Conservation (phyloP, 805 yeast genomes). For the Teunomyces pallodes region DNA sequence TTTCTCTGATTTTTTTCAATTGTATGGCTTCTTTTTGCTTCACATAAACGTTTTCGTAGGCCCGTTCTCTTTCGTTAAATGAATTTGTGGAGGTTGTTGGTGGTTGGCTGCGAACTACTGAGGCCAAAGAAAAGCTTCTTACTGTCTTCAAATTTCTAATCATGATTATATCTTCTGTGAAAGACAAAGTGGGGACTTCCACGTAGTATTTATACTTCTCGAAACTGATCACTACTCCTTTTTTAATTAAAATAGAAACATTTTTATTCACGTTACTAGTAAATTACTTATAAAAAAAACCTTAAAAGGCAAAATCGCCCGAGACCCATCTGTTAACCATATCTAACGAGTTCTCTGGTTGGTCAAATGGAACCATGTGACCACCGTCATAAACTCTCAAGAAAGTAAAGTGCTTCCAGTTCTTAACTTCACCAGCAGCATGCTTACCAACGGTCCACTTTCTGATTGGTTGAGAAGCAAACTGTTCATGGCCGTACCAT, state of each 20-base stretch:
- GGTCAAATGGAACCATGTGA: conserved; percentile 27
- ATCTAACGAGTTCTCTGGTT: conserved; percentile 20
- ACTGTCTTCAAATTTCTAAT: conserved; percentile 8
- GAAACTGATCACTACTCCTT: neutral
- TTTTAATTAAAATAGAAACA: neutral
- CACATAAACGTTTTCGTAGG: conserved; percentile 81
- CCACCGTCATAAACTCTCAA: conserved; percentile 24
- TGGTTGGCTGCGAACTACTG: conserved; percentile 16
- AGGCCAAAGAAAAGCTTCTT: conserved; percentile 29
- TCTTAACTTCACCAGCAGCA: conserved; percentile 37
- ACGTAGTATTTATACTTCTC: neutral
- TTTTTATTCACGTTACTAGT: neutral
- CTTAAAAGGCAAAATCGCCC: conserved; percentile 14
- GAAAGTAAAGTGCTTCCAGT: conserved; percentile 22
- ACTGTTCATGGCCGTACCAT: conserved; percentile 59
- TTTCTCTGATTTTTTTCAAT: conserved; percentile 68
- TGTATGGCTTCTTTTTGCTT: conserved; percentile 88
- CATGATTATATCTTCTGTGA: neutral
- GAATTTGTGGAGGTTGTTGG: conserved; percentile 22
- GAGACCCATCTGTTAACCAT: conserved; percentile 24
- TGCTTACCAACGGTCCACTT: conserved; percentile 42
- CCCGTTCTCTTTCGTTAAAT: conserved; percentile 79
- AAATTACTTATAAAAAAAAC: neutral
- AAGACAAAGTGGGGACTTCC: neutral
- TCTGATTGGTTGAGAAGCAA: conserved; percentile 38